Base-by-base conservation (phyloP, 1,284 basidiomycete species). In the Kwoniella shivajii region DNA sequence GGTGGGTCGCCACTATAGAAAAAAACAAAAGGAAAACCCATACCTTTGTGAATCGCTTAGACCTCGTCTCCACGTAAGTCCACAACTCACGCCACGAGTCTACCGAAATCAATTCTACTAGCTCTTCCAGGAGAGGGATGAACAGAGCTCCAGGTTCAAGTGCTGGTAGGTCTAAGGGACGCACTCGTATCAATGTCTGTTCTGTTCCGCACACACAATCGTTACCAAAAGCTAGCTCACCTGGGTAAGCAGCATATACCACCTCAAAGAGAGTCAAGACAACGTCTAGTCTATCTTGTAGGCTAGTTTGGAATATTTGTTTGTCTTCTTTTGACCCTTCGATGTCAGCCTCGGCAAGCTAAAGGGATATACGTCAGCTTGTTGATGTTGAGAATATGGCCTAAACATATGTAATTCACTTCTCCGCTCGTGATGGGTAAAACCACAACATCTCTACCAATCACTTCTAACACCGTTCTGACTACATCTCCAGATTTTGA, bases 131-230 rank as follows among this genome's bases (percentile, higher is more conserved):
- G 1, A 76, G 50, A 0, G 75, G 75, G 22, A 76, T 70, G 60
- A 76, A 74, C 11, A 73, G 43, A 0, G 66, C 66, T 52, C 75
- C 75, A 2, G 75, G 69, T 48, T 76, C 75, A 9, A 76, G 60
- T 1, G 57, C 13, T 3, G 66, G 57, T 2, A 56, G 36, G 18
- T 61, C 68, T 73, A 46, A 1, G 24, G 4, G 9, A 18, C 3
- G 10, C 29, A 7, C 22, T 18, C 9, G 14, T 1, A 30, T 20
- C 45, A 36, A 38, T 27, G n/a, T 14, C 9, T 33, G 14, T n/a
- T 10, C 24, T 33, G n/a, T 16, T 3, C 11, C 18, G 18, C 6
- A 27, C 11, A n/a, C 18, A 3, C 10, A 30, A 42, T 5, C 16
- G 11, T 16, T 22, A 2, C n/a, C 13, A 39, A 31, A 18, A 34